Percentiles rank a stretch among this genome's conserved stretches.
Evolutionary conservation across 768 basidiomycete genomes (phyloP).

Genomic region (Podaxis rugospora): DNA sequence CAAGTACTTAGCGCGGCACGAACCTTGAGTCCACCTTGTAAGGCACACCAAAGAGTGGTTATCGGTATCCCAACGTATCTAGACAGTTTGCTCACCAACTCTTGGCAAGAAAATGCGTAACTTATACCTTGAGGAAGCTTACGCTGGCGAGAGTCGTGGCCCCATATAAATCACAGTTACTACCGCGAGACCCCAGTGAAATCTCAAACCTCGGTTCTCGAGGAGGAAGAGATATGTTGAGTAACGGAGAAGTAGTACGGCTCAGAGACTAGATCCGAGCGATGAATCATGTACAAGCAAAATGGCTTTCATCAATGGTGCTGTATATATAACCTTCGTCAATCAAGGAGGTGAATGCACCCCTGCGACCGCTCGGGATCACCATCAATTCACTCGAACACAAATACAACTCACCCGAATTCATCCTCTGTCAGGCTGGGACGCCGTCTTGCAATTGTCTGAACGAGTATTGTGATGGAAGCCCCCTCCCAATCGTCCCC

Average conservation of each 20-base stretch:
- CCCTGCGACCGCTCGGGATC: constrained; percentile 10
- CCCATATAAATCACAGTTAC: too few species aligned
- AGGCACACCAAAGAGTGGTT: too few species aligned
- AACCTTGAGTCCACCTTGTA: too few species aligned
- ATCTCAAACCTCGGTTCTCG: too few species aligned
- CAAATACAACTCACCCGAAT: constrained; percentile 11
- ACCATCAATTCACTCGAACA: neutral
- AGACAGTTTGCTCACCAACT: too few species aligned
- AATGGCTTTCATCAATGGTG: constrained; percentile 23
- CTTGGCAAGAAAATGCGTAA: too few species aligned
- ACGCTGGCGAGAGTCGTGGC: too few species aligned
- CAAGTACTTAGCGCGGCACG: too few species aligned
- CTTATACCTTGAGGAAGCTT: too few species aligned
- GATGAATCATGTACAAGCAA: constrained; percentile 9
- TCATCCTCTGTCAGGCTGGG: neutral
- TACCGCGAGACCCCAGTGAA: too few species aligned
- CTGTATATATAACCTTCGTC: constrained; percentile 21
- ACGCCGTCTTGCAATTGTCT: neutral
- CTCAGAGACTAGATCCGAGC: neutral
- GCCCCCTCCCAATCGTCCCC: neutral
- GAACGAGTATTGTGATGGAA: neutral
- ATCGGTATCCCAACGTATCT: too few species aligned
- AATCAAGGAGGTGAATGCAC: constrained; percentile 19
- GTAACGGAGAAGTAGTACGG: neutral
- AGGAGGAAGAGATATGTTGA: too few species aligned